Percentiles rank a stretch among this genome's conserved stretches.
Conservation (phyloP, 73 alveolate species). For the Symbiodinium pilosum region DNA sequence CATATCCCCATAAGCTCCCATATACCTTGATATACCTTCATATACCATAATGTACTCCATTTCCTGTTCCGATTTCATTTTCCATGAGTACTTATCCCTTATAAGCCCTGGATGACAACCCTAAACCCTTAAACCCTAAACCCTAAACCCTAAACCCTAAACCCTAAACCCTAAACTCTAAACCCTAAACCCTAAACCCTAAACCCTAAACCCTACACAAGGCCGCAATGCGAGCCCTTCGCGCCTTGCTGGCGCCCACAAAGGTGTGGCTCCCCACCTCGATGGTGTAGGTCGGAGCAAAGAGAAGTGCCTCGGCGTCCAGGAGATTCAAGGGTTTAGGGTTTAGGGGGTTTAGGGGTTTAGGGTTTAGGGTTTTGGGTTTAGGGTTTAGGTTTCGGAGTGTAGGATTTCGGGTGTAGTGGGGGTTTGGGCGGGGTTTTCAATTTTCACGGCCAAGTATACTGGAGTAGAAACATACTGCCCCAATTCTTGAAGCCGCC, state of each 20-base stretch:
- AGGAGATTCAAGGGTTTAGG: too few species aligned
- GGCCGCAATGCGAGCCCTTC: neutral
- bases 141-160: neutral
- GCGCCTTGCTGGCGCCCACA: conserved; percentile 87
- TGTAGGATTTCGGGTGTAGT: neutral
- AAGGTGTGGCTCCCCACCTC: conserved; percentile 41
- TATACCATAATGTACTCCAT: neutral
- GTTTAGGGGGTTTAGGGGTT: neutral
- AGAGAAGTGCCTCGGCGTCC: conserved; percentile 15
- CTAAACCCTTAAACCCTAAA: neutral
- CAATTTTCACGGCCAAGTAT: too few species aligned
- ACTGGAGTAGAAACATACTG: too few species aligned
- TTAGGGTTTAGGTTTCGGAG: neutral
- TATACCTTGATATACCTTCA: neutral
- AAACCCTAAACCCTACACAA: neutral
- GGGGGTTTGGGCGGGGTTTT: neutral
- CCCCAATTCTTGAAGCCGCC: too few species aligned
- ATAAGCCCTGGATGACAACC: too few species aligned
- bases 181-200: neutral
- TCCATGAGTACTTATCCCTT: too few species aligned
- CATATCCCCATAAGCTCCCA: neutral
- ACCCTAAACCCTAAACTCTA: neutral
- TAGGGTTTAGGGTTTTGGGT: neutral
- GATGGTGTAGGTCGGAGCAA: conserved; percentile 75
- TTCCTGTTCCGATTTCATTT: neutral